phyloP scores from a whole-genome alignment of 495 filamentous ascomycete genomes.

The Delitschia confertaspora region DNA sequence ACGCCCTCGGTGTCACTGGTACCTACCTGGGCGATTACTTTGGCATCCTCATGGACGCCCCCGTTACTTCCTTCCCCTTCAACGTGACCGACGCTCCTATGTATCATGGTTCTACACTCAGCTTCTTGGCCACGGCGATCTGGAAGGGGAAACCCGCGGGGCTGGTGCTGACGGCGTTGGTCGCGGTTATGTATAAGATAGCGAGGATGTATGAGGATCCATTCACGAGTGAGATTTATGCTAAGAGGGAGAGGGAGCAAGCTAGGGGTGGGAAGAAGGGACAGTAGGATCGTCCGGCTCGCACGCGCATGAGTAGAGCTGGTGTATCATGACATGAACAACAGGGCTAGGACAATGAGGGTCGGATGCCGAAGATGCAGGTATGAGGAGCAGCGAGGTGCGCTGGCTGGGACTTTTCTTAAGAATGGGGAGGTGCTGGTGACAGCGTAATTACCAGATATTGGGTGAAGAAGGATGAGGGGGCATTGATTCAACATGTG shows the following conservation, averaged over 20 bases:
- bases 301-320: not conserved
- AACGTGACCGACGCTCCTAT: constrained; percentile 87
- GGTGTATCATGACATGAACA: not conserved
- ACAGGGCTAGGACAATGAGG: not conserved
- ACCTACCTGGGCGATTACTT: constrained; percentile 98
- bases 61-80: constrained; percentile 92
- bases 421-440: not conserved
- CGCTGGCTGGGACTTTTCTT: not conserved
- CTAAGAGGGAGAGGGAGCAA: constrained; percentile 64
- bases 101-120: constrained; percentile 91
- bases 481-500: not conserved
- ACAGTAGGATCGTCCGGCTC: constrained; percentile 9
- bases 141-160: constrained; percentile 86
- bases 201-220: constrained; percentile 90
- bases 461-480: not conserved
- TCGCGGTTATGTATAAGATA: constrained; percentile 69
- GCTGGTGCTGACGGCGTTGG: constrained; percentile 62
- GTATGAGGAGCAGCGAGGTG: not conserved
- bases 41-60: constrained; percentile 91
- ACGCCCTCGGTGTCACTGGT: constrained; percentile 86
- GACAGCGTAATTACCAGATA: not conserved
- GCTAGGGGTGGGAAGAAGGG: constrained; percentile 42
- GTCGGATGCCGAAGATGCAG: not conserved
- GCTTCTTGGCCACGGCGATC: constrained; percentile 84
- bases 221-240: constrained; percentile 92